A percentile compares a stretch with the other conserved stretches of the same genome.
These are phyloP conservation scores for Beverwykella pulmonaria DNA, from an alignment of 495 filamentous ascomycete genomes.

Conservation along the genomic window DNA sequence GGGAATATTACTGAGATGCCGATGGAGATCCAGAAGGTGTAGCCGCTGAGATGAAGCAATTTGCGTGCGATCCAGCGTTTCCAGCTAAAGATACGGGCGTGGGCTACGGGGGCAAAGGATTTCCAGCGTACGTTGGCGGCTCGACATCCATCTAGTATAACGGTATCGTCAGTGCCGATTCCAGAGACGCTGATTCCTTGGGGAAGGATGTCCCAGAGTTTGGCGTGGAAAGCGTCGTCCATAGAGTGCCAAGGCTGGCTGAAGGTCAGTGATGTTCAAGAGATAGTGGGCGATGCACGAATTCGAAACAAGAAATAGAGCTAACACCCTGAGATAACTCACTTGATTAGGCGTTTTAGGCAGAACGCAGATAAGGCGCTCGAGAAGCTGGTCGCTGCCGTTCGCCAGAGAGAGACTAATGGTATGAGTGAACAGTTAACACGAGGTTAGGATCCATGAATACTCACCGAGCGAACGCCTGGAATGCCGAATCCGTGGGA, in stretches of 20 bases:
- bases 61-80: constrained; percentile 27
- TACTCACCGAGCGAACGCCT: constrained; percentile 49
- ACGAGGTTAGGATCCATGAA: not conserved
- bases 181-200: constrained; percentile 45
- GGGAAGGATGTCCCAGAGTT: constrained; percentile 54
- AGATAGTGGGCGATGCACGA: too few relatives aligned
- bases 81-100: constrained; percentile 20
- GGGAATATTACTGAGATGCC: not conserved
- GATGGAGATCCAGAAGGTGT: constrained; percentile 17
- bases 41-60: constrained; percentile 17
- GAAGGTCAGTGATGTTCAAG: too few relatives aligned
- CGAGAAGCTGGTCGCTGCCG: constrained; percentile 49
- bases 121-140: constrained; percentile 48
- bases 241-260: constrained; percentile 41
- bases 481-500: constrained; percentile 48
- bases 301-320: too few relatives aligned
- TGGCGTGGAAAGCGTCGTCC: constrained; percentile 42
- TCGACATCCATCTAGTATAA: constrained; percentile 48
- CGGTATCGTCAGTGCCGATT: constrained; percentile 46
- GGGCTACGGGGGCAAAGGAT: constrained; percentile 38
- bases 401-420: constrained; percentile 49
- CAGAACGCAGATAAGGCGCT: constrained; percentile 50
- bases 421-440: not conserved
- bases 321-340: too few relatives aligned
- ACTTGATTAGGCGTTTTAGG: constrained; percentile 33